Percentiles rank a stretch among this genome's conserved stretches.
Conservation (phyloP, 768 basidiomycete species). For the Nidularia pulvinata region DNA sequence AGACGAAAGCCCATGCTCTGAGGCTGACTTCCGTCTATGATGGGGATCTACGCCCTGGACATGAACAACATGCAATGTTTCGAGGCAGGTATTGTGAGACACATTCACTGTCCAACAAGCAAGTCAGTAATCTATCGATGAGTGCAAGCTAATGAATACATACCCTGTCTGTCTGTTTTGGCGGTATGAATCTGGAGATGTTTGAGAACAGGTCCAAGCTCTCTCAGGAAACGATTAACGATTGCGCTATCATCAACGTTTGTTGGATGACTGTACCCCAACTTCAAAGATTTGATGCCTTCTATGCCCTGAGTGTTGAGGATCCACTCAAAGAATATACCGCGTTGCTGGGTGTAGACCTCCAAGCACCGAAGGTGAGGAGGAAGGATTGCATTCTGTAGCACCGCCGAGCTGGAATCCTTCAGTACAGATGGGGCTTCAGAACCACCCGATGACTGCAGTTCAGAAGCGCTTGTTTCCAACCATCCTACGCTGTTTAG, state of each 20-base stretch:
- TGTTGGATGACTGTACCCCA: slow-evolving; percentile 2
- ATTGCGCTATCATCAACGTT: slow-evolving; percentile 16
- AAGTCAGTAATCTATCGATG: background rate
- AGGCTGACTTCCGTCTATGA: background rate
- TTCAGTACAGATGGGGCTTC: background rate
- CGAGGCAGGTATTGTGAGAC: slow-evolving; percentile 6
- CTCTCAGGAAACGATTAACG: slow-evolving; percentile 16
- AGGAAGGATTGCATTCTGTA: background rate
- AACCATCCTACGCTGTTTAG: background rate
- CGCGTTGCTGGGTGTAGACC: background rate
- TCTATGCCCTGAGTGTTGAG: background rate
- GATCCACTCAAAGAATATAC: background rate
- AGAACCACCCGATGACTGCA: background rate
- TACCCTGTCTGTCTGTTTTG: slow-evolving; percentile 20
- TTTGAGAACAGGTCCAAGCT: slow-evolving; percentile 16
- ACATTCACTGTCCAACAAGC: slow-evolving; percentile 5
- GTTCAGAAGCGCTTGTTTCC: background rate
- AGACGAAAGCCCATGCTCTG: slow-evolving; percentile 6
- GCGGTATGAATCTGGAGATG: slow-evolving; percentile 16
- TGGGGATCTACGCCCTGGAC: background rate
- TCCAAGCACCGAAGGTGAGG: background rate
- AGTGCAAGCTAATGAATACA: background rate
- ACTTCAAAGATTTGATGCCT: background rate
- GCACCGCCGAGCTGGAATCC: background rate
- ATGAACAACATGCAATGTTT: slow-evolving; percentile 11